Base-by-base conservation (phyloP, 768 basidiomycete species). In the Leucocoprinus sp. region DNA sequence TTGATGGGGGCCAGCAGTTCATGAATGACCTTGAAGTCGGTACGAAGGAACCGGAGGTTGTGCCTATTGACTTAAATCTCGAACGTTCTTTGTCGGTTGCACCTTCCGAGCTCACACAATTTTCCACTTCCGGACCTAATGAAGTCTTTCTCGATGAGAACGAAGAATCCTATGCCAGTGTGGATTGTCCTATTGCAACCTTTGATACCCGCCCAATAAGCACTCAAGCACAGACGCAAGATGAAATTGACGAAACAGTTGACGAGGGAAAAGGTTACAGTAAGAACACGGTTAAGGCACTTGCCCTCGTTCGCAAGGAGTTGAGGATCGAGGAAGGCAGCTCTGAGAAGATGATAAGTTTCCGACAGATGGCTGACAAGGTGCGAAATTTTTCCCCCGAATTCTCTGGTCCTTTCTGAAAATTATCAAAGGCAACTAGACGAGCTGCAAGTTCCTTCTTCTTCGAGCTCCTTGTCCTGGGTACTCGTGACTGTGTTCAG, bases 391-490 rank as follows among this genome's bases (percentile, higher is more conserved):
- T 29, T 42, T n/a, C 23, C 38, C 14, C 19, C 37, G n/a, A n/a
- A 19, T 43, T 9, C 28, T 18, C 8, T 40, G 12, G n/a, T n/a
- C 49, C 15, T 24, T 8, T 36, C 42, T 45, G 31, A 52, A 11
- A 3, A 40, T 7, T 29, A 40, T 27, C 40, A 14, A 39, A 93
- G 89, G 85, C 92, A 9, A 86, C 90, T 8, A 83, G 89, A 37
- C 80, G 91, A 33, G 96, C 93, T 9, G 92, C 95, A 1, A 80
- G 95, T 1, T 82, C 91, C 1, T 97, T 99, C 71, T 99, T 99
- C 74, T 99, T 99, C 60, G 96, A 99, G 63, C 65, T 97, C 26
- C 81, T 99, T 22, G 91, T 98, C 1, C 78, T 99, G 1, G 84
- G 91, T 8, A 97, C 95, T 3, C 82, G 89, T 26, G 93, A 97